phyloP scores from a whole-genome alignment of 176 grass and related monocot genomes.

The Panicum miliaceum region DNA sequence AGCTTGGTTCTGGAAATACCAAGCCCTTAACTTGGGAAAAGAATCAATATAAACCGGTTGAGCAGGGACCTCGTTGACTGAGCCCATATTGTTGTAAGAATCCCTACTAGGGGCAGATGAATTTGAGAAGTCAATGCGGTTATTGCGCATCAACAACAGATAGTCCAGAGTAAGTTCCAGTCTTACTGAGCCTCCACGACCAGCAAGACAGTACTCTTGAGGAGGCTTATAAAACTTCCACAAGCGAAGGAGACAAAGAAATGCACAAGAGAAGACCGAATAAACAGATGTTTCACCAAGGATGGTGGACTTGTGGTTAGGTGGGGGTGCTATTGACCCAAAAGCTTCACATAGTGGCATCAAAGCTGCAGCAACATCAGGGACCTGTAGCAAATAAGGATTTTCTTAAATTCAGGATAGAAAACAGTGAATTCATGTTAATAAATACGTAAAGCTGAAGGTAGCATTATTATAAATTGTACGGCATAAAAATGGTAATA shows the following conservation, averaged over 20 bases:
- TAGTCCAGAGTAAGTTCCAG: slow-evolving; percentile 90
- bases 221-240: slow-evolving; percentile 97
- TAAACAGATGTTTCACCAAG: slow-evolving; percentile 81
- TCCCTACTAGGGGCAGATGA: slow-evolving; percentile 54
- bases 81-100: slow-evolving; percentile 41
- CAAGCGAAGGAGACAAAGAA: slow-evolving; percentile 93
- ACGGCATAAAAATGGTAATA: slow-evolving; percentile 19
- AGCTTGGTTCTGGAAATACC: slow-evolving; percentile 99
- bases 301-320: slow-evolving; percentile 66
- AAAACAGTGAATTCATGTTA: slow-evolving; percentile 7
- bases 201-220: slow-evolving; percentile 75
- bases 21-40: slow-evolving; percentile 89
- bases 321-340: slow-evolving; percentile 77
- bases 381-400: slow-evolving; percentile 61
- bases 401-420: slow-evolving; percentile 34
- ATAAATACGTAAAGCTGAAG: not conserved
- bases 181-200: slow-evolving; percentile 75
- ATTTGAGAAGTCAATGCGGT: slow-evolving; percentile 53
- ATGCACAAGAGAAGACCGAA: slow-evolving; percentile 92
- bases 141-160: slow-evolving; percentile 88
- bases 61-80: slow-evolving; percentile 49
- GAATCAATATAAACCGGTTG: slow-evolving; percentile 88
- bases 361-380: slow-evolving; percentile 85
- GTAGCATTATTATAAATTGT: slow-evolving; percentile 21
- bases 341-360: slow-evolving; percentile 98